phyloP scores from a whole-genome alignment of 805 yeast genomes.

The Naumovozyma baii region DNA sequence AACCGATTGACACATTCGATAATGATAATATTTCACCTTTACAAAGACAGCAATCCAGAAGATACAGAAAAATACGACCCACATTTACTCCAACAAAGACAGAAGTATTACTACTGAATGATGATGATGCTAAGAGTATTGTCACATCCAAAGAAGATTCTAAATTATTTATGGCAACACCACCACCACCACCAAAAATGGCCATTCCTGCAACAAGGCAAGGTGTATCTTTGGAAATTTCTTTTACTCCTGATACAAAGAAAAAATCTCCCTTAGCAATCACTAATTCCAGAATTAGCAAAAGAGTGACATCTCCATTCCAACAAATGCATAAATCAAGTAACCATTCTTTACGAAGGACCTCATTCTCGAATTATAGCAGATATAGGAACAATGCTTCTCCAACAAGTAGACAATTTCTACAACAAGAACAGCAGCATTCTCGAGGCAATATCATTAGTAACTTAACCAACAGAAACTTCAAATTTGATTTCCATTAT shows the following conservation, averaged over 20 bases:
- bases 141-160: slow-evolving; percentile 30
- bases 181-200: slow-evolving; percentile 56
- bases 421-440: slow-evolving; percentile 1
- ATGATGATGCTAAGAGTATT: slow-evolving; percentile 29
- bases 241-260: slow-evolving; percentile 4
- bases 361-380: slow-evolving; percentile 22
- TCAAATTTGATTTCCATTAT: slow-evolving; percentile 28
- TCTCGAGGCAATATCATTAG: slow-evolving; percentile 10
- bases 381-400: slow-evolving; percentile 4
- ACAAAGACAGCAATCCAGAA: slow-evolving; percentile 1
- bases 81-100: neutral
- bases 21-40: too few relatives aligned
- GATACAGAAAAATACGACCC: slow-evolving; percentile 6
- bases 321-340: slow-evolving; percentile 8
- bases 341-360: slow-evolving; percentile 15
- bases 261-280: slow-evolving; percentile 3
- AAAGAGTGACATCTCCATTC: slow-evolving; percentile 10
- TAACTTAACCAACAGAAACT: slow-evolving; percentile 23
- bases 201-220: slow-evolving; percentile 74
- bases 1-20: neutral
- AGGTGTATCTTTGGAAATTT: slow-evolving; percentile 73
- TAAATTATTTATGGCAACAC: slow-evolving; percentile 31
- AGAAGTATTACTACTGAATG: slow-evolving; percentile 21
- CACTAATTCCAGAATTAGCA: slow-evolving; percentile 4
- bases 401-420: neutral